Evolutionary conservation across 2,329 filamentous ascomycete species (phyloP), one percentile per base, ranked within the genome.

Genomic region (Aureobasidium lini): DNA sequence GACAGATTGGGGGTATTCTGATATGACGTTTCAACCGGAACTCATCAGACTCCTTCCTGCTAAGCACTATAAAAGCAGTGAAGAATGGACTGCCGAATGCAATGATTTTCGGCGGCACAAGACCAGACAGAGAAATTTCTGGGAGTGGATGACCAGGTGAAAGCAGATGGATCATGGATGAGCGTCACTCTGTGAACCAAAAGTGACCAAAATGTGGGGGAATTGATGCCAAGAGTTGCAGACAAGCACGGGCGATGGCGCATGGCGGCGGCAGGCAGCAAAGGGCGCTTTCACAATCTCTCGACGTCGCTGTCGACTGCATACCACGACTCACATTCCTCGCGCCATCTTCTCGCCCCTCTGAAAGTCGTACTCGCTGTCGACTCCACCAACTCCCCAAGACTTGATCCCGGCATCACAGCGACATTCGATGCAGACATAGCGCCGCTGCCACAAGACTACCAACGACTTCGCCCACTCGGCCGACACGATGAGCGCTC

Each of bases 401-500:
- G 23, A 16, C n/a, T 16, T 11, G n/a, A n/a, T 15, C 16, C 11
- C 39, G 31, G 11, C 18, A 18, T 16, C 36, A 43, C 39, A 32
- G 11, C 48, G 16, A 7, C 18, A 16, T 31, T 23, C 50, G 37
- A 54, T 54, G 50, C 50, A 42, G 28, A 32, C 2, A 37, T 54
- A 54, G 50, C 31, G 32, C 29, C 23, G 39, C 50, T 16, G 11
- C 43, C 37, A 54, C 28, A 42, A 32, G 2, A 4, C 37, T 29
- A 43, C 15, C 50, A 42, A 43, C 31, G 28, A 42, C n/a, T 42
- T 37, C 50, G 50, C 28, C 50, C 31, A 18, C 39, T 15, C 29
- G 37, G 50, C 39, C 37, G 50, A 37, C 61, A 64, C 50, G 31
- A 71, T 73, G 69, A 70, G 67, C 64, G 68, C 70, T 56, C 72